Base-by-base conservation (phyloP, 2,329 filamentous ascomycete genomes). In the Zasmidium citrigriseum region DNA sequence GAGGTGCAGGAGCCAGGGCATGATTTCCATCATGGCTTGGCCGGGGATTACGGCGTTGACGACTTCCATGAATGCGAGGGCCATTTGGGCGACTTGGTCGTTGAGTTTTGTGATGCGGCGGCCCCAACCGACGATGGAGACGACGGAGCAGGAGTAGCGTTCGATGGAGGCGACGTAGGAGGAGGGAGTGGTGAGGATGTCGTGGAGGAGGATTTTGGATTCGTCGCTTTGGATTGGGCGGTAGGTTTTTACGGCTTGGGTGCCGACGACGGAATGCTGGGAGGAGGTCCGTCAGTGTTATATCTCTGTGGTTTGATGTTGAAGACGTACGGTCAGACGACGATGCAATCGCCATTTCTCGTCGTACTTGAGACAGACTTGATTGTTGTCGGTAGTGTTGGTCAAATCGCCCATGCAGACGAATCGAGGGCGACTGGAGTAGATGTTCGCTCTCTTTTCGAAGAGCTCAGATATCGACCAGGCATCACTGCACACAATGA, bases 331-430 rank as follows among this genome's bases (percentile, higher is more conserved):
- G 4, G 57, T 66, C 48, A 63, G 48, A 34, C 57, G 60, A 12
- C 64, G 41, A 54, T 66, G 62, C 14, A 56, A 25, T 20, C 64
- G 46, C 62, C 62, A 64, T 12, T 48, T 46, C 46, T 66, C 62
- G n/a, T 59, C 62, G 48, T 64, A 64, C 20, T 55, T 53, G 3
- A 66, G 24, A 10, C 55, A 58, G 4, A 60, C 58, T 45, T 64
- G 62, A 44, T 60, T 59, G 10, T 46, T 18, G 14, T 59, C 41
- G n/a, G 52, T 48, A 62, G 66, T 22, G 68, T 70, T 77, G 34
- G 77, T 71, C 24, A 79, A 74, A 62, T 79, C 77, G 20, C 76
- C 76, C 74, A 79, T 77, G 4, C 76, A 74, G 5, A 80, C 76
- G 68, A 78, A 77, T 24, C 76, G 70, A 7, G 77, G 77, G 14